Base-by-base conservation (phyloP, 768 basidiomycete species). In the Melanogaster broomeanus region DNA sequence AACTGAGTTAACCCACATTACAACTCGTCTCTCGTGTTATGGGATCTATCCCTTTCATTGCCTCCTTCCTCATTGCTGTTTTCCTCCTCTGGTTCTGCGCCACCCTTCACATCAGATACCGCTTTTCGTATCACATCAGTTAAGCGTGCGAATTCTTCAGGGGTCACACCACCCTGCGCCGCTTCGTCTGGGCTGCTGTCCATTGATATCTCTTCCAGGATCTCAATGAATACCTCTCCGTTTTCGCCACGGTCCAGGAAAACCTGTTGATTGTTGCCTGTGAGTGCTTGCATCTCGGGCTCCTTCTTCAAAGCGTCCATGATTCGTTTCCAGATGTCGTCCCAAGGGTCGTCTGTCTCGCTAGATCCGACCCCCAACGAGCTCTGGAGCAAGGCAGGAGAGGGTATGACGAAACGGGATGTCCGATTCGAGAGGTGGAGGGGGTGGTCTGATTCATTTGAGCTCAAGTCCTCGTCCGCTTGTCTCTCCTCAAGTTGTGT, bases 401-500 rank as follows among this genome's bases (percentile, higher is more conserved):
- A 27, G 74, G 77, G 45, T 72, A 67, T 57, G 72, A 78, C 40
- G 78, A 75, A 52, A 75, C 76, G 47, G 73, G 74, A 70, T 78
- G 81, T 45, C 34, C 74, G 76, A 53, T 71, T 71, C n/a, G 78
- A 69, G 38, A 75, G 62, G 60, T 81, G 79, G 54, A 78, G 63
- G 19, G 87, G 87, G 54, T 79, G 72, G 58, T 87, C 82, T 19
- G 77, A 71, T 52, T 79, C 75, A 15, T 79, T 78, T 21, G 81
- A 70, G 39, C 63, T 61, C 12, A 55, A 49, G 39, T 73, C 65
- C 40, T 69, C 63, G 35, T 58, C 59, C 19, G 60, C 51, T 37
- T 59, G 53, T 27, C 66, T 65, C 30, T 65, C 57, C 39, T 69
- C 68, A 37, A 71, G 60, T 16, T 72, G 64, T 6, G 65, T 63